Evolutionary conservation across 2,329 filamentous ascomycete species (phyloP).

Genomic region (Colletotrichum liriopes): DNA sequence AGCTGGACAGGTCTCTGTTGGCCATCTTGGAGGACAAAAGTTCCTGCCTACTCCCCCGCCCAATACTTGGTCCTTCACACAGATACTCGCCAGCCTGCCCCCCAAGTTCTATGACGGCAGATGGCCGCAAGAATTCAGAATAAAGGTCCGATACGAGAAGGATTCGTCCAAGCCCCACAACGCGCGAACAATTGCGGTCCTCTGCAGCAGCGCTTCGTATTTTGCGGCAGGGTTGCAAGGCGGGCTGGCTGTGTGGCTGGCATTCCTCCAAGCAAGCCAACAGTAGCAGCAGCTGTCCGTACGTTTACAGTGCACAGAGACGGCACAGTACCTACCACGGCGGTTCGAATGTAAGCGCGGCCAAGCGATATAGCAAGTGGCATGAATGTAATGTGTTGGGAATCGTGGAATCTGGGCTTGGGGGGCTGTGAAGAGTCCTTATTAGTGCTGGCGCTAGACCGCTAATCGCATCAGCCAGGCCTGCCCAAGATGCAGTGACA

Average conservation of each 20-base stretch:
- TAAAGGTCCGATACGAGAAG: neutral
- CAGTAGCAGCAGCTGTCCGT: neutral
- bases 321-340: no score
- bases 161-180: neutral
- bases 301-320: no score
- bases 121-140: neutral
- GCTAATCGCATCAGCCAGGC: no score
- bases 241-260: no score
- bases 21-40: no score
- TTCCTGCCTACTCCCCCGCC: neutral
- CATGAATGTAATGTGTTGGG: no score
- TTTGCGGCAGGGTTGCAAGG: neutral
- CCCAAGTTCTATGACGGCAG: neutral
- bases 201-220: neutral
- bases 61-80: neutral
- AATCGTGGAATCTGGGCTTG: neutral
- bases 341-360: no score
- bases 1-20: neutral
- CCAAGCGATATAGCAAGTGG: no score
- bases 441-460: neutral
- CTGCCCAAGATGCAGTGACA: neutral
- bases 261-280: no score
- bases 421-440: no score
- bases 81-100: neutral
- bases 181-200: neutral